These are phyloP conservation scores for Rhizopus sp. DNA, from an alignment of 371 early-diverging fungal genomes.

Conservation along the genomic window DNA sequence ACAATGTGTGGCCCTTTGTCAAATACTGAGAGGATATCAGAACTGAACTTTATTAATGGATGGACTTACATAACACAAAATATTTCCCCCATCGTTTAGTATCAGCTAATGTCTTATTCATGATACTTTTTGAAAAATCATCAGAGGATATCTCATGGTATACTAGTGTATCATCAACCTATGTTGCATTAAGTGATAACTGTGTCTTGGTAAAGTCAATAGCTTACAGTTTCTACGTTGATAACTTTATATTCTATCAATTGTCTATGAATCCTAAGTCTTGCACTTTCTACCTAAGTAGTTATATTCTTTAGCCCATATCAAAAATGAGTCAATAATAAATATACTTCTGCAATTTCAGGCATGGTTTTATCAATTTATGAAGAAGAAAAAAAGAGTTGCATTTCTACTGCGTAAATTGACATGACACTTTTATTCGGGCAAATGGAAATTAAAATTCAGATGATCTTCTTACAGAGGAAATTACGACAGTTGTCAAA, in stretches of 20 bases:
- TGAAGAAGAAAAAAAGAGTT: not conserved
- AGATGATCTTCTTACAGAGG: too few species aligned
- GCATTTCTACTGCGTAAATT: not conserved
- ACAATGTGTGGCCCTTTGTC: conserved; percentile 46
- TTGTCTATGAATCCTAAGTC: conserved; percentile 40
- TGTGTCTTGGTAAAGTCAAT: not conserved
- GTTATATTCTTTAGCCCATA: not conserved
- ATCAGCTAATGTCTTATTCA: conserved; percentile 42
- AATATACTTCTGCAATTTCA: conserved; percentile 36
- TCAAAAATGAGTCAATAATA: not conserved
- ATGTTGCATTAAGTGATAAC: not conserved
- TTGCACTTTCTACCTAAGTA: conserved; percentile 41
- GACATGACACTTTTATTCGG: too few species aligned
- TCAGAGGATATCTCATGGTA: conserved; percentile 24
- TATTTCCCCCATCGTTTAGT: conserved; percentile 65
- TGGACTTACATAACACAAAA: conserved; percentile 44
- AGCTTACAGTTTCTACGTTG: conserved; percentile 36
- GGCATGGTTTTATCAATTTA: conserved; percentile 26
- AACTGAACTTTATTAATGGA: not conserved
- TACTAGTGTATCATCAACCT: conserved; percentile 31
- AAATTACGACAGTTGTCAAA: too few species aligned
- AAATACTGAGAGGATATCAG: conserved; percentile 21
- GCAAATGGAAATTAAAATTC: too few species aligned
- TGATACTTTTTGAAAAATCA: conserved; percentile 35
- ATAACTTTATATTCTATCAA: conserved; percentile 43